Evolutionary conservation across 257 asterid genomes (phyloP).

Genomic region (Penstemon newberryi): DNA sequence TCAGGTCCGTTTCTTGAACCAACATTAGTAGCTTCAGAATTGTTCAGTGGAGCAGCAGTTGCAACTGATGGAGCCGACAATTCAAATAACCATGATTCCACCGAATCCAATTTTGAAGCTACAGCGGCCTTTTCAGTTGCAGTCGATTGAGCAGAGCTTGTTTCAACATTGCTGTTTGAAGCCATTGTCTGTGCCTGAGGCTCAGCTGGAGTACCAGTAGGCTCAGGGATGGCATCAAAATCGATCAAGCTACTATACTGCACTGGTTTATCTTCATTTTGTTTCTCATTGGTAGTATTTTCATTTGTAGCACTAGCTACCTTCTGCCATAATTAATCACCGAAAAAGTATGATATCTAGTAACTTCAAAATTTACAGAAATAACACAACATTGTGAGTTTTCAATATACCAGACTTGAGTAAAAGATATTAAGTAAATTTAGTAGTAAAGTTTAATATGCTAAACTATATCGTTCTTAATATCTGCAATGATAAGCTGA

Average conservation of each 20-base stretch:
- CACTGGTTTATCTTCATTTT: slow-evolving; percentile 33
- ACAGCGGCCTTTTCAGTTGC: slow-evolving; percentile 33
- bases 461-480: too few species aligned
- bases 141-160: slow-evolving; percentile 32
- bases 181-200: slow-evolving; percentile 30
- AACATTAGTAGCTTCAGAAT: slow-evolving; percentile 24
- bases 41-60: slow-evolving; percentile 21
- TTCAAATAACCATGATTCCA: slow-evolving; percentile 59
- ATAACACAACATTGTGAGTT: background rate
- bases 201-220: slow-evolving; percentile 31
- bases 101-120: slow-evolving; percentile 33
- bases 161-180: slow-evolving; percentile 24
- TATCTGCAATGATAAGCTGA: background rate
- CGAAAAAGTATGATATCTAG: background rate
- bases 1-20: slow-evolving; percentile 27
- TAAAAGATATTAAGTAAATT: too few species aligned
- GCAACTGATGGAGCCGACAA: slow-evolving; percentile 41
- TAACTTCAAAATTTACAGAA: background rate
- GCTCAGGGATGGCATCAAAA: slow-evolving; percentile 47
- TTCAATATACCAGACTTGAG: background rate
- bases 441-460: too few species aligned
- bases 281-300: slow-evolving; percentile 26
- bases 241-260: slow-evolving; percentile 60
- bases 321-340: slow-evolving; percentile 37
- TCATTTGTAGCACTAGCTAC: slow-evolving; percentile 33